Percentiles rank a stretch among this genome's conserved stretches.
Evolutionary conservation across 345 rosid species (phyloP).

Genomic region (Salix viminalis): DNA sequence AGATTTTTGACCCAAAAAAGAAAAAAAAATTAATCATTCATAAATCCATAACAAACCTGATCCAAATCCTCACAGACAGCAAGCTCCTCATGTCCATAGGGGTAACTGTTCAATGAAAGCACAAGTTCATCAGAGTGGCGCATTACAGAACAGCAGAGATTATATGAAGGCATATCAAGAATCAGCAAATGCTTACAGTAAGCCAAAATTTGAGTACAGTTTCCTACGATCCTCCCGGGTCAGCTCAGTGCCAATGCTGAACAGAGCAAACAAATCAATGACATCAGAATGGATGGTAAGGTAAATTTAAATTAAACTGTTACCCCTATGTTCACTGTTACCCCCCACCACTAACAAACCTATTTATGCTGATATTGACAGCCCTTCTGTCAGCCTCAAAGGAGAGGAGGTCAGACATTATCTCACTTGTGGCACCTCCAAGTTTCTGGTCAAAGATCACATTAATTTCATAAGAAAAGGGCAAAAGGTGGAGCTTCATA

Average conservation of each 20-base stretch:
- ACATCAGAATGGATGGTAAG: too few species aligned
- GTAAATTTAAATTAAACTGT: neutral
- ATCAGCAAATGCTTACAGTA: constrained; percentile 55
- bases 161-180: neutral
- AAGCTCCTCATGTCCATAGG: constrained; percentile 87
- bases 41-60: constrained; percentile 48
- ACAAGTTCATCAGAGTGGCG: constrained; percentile 6
- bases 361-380: constrained; percentile 87
- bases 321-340: too few species aligned
- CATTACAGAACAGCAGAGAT: neutral
- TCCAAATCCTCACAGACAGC: constrained; percentile 86
- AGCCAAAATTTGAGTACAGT: constrained; percentile 87
- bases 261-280: constrained; percentile 10
- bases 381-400: constrained; percentile 99
- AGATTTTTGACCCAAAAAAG: neutral
- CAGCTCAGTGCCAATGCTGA: constrained; percentile 98
- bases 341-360: constrained; percentile 30
- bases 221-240: constrained; percentile 96
- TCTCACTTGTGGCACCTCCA: constrained; percentile 96
- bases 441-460: constrained; percentile 53
- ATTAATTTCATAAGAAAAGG: constrained; percentile 5
- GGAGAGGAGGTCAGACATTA: constrained; percentile 95
- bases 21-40: neutral
- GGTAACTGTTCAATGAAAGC: constrained; percentile 39
- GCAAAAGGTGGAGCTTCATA: neutral